These are phyloP conservation scores for Acanthamoeba culbertsoni DNA, from an alignment of 208 protist genomes.

Conservation along the genomic window DNA sequence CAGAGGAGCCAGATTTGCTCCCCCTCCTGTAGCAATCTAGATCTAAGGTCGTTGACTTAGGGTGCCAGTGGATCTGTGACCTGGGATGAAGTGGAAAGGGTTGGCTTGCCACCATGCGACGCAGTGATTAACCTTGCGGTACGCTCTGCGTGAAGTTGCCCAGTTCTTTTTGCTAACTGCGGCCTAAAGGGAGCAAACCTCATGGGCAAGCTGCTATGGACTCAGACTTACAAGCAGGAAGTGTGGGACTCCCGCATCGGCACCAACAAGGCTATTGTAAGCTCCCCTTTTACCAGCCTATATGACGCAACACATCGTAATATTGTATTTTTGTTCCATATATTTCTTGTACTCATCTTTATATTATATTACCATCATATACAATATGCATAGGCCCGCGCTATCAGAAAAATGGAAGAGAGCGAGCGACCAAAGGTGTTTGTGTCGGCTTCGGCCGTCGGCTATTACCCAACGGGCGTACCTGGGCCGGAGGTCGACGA, in stretches of 20 bases:
- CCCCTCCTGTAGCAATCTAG: neutral
- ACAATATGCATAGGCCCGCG: neutral
- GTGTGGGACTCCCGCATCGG: conserved; percentile 16
- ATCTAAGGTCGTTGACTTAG: neutral
- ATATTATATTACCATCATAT: neutral
- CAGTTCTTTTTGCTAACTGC: neutral
- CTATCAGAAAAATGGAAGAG: neutral
- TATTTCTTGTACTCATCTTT: neutral
- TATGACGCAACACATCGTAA: neutral
- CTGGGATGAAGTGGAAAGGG: neutral
- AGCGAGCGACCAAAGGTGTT: neutral
- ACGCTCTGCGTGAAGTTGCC: neutral
- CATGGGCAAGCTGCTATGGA: conserved; percentile 32
- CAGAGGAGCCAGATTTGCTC: too few relatives aligned
- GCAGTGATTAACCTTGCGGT: conserved; percentile 52
- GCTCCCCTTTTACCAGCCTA: neutral
- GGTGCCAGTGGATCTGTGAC: neutral
- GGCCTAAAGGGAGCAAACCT: neutral
- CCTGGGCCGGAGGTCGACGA: conserved; percentile 55
- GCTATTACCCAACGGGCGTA: conserved; percentile 42
- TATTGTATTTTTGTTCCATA: too few relatives aligned
- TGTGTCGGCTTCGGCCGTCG: conserved; percentile 11
- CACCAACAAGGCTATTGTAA: conserved; percentile 50
- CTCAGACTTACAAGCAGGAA: neutral
- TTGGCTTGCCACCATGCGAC: neutral